These are phyloP conservation scores for Neoscytalidium dimidiatum DNA, from an alignment of 2,329 filamentous ascomycete species.

Conservation along the genomic window DNA sequence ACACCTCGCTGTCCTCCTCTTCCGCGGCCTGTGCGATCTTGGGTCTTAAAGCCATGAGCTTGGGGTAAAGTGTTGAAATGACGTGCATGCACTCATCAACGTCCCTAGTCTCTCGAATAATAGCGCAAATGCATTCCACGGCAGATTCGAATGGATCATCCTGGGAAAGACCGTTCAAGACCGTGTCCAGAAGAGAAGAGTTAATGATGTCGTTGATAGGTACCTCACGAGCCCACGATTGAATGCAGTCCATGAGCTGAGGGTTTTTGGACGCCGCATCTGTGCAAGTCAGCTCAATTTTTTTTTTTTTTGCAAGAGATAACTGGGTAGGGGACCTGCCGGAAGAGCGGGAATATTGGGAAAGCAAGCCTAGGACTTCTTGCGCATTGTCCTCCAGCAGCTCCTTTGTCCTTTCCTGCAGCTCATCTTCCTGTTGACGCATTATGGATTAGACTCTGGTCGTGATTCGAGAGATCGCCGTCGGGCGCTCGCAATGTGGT, in stretches of 20 bases:
- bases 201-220: slow-evolving; percentile 79
- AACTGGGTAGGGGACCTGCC: slow-evolving; percentile 56
- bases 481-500: slow-evolving; percentile 42
- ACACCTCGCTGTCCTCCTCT: slow-evolving; percentile 80
- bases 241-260: slow-evolving; percentile 90
- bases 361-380: slow-evolving; percentile 82
- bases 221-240: slow-evolving; percentile 94
- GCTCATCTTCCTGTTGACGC: slow-evolving; percentile 83
- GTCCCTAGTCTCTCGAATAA: slow-evolving; percentile 89
- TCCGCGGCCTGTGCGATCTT: slow-evolving; percentile 74
- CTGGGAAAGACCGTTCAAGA: slow-evolving; percentile 74
- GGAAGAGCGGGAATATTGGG: slow-evolving; percentile 89
- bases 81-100: slow-evolving; percentile 85
- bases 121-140: slow-evolving; percentile 87
- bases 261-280: slow-evolving; percentile 81
- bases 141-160: slow-evolving; percentile 83
- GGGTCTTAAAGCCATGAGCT: slow-evolving; percentile 73
- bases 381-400: slow-evolving; percentile 87
- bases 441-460: slow-evolving; percentile 43
- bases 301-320: neutral
- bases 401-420: slow-evolving; percentile 81
- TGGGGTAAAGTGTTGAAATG: slow-evolving; percentile 81
- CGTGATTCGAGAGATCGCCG: slow-evolving; percentile 35
- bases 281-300: slow-evolving; percentile 36
- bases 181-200: slow-evolving; percentile 79